Evolutionary conservation across 176 grass and related monocot species (phyloP), one percentile per base, ranked within the genome.

Genomic region (Zoysia japonica): DNA sequence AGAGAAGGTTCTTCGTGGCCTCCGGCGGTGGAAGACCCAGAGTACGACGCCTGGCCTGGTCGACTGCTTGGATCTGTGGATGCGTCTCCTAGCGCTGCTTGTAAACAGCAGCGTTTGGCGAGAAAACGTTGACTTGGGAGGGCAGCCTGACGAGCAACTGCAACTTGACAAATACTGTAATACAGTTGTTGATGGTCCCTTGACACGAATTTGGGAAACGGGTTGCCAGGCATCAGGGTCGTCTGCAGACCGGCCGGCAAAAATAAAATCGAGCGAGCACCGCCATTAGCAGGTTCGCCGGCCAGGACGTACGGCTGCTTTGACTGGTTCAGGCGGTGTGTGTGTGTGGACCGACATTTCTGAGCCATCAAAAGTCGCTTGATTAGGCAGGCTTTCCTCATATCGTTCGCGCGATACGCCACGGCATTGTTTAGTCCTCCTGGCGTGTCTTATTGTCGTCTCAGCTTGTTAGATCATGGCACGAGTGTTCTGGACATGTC

Each of bases 1-100:
- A 3, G 5, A 11, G 61, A 69, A 63, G 80, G 68, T 83, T 68
- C 80, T 83, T 68, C 80, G 75, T 40, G 59, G 72, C 0, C 1
- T 40, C 45, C 9, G 53, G 7, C 0, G 16, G 60, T 65, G 40
- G 47, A 73, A 3, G 44, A 62, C 28, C 70, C 3, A 4, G 41
- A 38, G 55, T n/a, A 57, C 52, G 52, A 48, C 46, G 45, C 44
- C 59, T 49, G 59, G 74, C 13, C 55, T 36, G 41, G 73, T 37
- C 59, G 44, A 63, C 57, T 14, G 11, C 17, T 10, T 38, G 62
- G 11, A 28, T 28, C 28, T 28, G 28, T 28, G 28, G 28, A 28
- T 28, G 28, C 0, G 28, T 45, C 51, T 15, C 51, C 14, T 2
- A 54, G 4, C 20, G 11, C 59, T 61, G 59, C 59, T 61, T 10